Evolutionary conservation across 1,139 yeast genomes (phyloP), one percentile per base, ranked within the genome.

Genomic region (Arxiozyma slooffiae): DNA sequence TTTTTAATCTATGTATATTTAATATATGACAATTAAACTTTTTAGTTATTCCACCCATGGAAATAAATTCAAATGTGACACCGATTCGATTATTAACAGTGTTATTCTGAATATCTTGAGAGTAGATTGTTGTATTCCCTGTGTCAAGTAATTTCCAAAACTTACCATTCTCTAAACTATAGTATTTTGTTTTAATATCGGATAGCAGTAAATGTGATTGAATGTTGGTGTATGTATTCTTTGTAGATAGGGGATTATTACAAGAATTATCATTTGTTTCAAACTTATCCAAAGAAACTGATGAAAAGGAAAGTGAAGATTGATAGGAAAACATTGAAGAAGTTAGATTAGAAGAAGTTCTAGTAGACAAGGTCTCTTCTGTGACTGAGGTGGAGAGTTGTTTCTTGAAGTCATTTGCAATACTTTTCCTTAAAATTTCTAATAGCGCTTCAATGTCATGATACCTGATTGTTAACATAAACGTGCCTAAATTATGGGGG

Each of bases 1-100:
- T 56, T 4, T 65, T 66, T 17, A 62, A 48, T 43, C 64, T 55
- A 44, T 52, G 55, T 3, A 64, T 53, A 22, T 54, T 55, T 4
- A 52, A 44, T 9, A 58, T 14, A 17, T 48, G 55, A 41, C 57
- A 49, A 4, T 45, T 30, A 34, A 57, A 53, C 24, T 34, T 42
- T 9, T 34, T 34, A 21, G 8, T 30, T 2, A 40, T 16, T 4
- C 11, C 22, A 9, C 22, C 22, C n/a, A 38, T 26, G 11, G 47
- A 9, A 9, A 22, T 17, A 9, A 39, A 46, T 17, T 57, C 57
- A 40, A 64, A 60, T 36, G 51, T 55, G 16, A 57, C 50, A 9
- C 58, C 63, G 6, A 53, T 38, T 20, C 53, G 52, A 1, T 47
- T 41, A 17, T 16, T 18, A 18, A 38, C 2, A 1, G 17, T 50